A percentile compares a stretch with the other conserved stretches of the same genome.
These are phyloP conservation scores for Ascochyta koolunga DNA, from an alignment of 2,329 filamentous ascomycete species.

Conservation along the genomic window DNA sequence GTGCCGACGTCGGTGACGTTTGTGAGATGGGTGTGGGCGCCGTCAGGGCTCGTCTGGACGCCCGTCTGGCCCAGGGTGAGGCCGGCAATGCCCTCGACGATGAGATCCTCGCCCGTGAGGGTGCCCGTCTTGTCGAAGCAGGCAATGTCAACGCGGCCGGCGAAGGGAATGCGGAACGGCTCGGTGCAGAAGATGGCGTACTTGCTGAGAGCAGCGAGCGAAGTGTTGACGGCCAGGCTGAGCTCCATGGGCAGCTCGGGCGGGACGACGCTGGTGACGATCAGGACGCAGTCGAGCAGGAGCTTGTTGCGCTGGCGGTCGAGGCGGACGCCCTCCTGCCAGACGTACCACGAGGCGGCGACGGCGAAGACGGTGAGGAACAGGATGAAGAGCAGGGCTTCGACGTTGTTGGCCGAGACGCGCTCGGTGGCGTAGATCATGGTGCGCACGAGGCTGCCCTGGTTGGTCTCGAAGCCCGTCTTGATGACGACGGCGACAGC, in stretches of 20 bases:
- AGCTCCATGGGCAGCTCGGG: constrained; percentile 98
- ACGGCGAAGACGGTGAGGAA: constrained; percentile 96
- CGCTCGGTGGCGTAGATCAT: constrained; percentile 99
- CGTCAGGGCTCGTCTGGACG: constrained; percentile 74
- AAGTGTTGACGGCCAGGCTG: constrained; percentile 96
- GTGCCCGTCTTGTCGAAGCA: constrained; percentile 99
- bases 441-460: constrained; percentile 94
- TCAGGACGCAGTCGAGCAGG: constrained; percentile 94
- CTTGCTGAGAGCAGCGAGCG: constrained; percentile 90
- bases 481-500: constrained; percentile 94
- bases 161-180: constrained; percentile 96
- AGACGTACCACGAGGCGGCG: constrained; percentile 98
- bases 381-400: constrained; percentile 95
- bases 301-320: constrained; percentile 98
- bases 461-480: constrained; percentile 98
- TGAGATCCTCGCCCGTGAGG: constrained; percentile 91
- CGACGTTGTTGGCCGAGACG: constrained; percentile 96
- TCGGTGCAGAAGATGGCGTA: constrained; percentile 99
- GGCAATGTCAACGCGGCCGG: constrained; percentile 91
- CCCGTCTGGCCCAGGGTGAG: constrained; percentile 74
- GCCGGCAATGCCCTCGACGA: constrained; percentile 95
- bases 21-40: constrained; percentile 80
- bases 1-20: constrained; percentile 72
- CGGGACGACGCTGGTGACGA: constrained; percentile 97
- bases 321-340: constrained; percentile 92